These are phyloP conservation scores for Solanum rostratum DNA, from an alignment of 257 asterid genomes.

Conservation along the genomic window DNA sequence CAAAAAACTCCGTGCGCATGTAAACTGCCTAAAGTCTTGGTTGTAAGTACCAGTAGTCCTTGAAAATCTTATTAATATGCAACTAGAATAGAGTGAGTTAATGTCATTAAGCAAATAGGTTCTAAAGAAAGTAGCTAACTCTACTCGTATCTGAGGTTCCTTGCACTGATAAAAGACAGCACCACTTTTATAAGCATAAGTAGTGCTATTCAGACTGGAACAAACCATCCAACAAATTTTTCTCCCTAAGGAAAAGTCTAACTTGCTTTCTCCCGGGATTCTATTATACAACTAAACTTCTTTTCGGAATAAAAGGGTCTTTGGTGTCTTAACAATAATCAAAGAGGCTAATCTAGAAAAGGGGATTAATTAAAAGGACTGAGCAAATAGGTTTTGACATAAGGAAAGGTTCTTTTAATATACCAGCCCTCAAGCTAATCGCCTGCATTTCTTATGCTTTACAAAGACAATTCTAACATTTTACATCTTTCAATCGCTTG, in stretches of 20 bases:
- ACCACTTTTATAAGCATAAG: neutral
- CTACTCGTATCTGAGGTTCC: neutral
- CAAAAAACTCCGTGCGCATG: neutral
- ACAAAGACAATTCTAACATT: neutral
- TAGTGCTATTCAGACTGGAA: neutral
- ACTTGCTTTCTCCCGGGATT: neutral
- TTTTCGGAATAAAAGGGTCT: neutral
- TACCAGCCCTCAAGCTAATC: neutral
- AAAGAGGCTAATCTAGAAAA: neutral
- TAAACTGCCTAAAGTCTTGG: neutral
- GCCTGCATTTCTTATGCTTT: neutral
- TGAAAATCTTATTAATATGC: neutral
- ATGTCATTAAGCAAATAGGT: neutral
- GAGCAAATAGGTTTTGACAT: neutral
- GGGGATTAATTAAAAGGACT: neutral
- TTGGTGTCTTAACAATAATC: neutral
- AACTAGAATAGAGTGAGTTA: neutral
- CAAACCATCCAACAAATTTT: neutral
- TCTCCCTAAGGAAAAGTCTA: neutral
- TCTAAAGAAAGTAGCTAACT: neutral
- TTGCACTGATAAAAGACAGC: neutral
- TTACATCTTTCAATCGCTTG: neutral
- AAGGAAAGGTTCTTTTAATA: neutral
- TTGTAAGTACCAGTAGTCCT: neutral
- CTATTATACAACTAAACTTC: neutral